Evolutionary conservation across 1,284 basidiomycete species (phyloP), one percentile per base, ranked within the genome.

Genomic region (Ceratobasidium sp.): DNA sequence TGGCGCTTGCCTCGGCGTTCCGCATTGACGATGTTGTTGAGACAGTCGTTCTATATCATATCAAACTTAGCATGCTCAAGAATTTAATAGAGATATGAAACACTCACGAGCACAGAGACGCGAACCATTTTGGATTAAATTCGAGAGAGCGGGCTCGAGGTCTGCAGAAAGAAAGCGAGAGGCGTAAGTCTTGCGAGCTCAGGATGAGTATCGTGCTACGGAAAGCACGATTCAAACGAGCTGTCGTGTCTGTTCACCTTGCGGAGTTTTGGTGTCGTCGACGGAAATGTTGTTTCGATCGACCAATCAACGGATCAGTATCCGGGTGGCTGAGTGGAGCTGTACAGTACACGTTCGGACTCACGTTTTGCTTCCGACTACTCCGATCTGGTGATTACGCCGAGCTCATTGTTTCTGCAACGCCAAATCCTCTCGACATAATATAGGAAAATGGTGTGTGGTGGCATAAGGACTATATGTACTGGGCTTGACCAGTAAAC

Each of bases 1-100:
- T 98, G 96, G 83, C 96, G 95, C 90, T 98, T 98, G 85, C 96
- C 97, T 85, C 96, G 94, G 85, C 96, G 94, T 90, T 98, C 97
- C 84, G 97, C 96, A 83, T 98, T 98, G 92, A 97, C 94, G 82
- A 98, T 97, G 91, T 95, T 96, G 91, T 97, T 97, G 79, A 94
- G 87, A 88, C 93, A 94, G 87, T 96, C 94, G 84, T 95, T 95
- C 91, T 94, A 5, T 42, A 40, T 40, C 38, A 64, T 33, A 23
- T 38, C 74, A 76, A 52, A 52, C 4, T n/a, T 28, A 64, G 42
- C 50, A 3, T 44, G 61, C 10, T 13, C 42, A 28, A 28, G 20
- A 54, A 38, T 28, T 42, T 20, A 6, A 57, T 2, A 68, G 57
- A 42, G 28, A 15, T 5, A 2, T 7, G 38, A 33, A 54, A 42